Percentiles rank a stretch among this genome's conserved stretches.
phyloP scores from a whole-genome alignment of 257 asterid species.

The Craterostigma plantagineum region DNA sequence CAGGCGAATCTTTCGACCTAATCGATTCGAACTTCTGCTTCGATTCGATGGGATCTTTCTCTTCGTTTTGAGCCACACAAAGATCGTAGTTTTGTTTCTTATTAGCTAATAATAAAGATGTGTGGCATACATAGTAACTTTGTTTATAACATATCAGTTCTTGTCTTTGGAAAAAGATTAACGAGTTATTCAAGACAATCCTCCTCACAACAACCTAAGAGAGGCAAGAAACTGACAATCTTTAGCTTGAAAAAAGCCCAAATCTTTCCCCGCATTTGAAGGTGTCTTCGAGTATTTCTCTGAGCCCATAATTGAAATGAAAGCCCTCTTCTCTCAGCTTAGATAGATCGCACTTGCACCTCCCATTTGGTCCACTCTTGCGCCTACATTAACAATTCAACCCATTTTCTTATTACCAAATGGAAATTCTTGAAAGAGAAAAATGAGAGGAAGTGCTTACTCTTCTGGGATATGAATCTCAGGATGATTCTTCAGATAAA shows the following conservation, averaged over 20 bases:
- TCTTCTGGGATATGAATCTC: conserved; percentile 12
- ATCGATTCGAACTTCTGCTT: conserved; percentile 30
- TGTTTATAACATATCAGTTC: too few relatives aligned
- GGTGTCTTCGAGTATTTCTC: conserved; percentile 13
- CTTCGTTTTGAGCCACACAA: background rate
- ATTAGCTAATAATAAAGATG: too few relatives aligned
- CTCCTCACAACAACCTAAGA: too few relatives aligned
- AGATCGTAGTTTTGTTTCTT: too few relatives aligned
- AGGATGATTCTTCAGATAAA: conserved; percentile 11
- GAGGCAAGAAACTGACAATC: too few relatives aligned
- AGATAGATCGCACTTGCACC: conserved; percentile 30
- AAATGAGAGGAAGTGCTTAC: conserved; percentile 10
- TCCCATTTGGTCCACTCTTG: conserved; percentile 28
- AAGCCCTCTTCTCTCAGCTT: conserved; percentile 40
- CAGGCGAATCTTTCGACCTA: conserved; percentile 17
- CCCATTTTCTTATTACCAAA: background rate
- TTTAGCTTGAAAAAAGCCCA: background rate
- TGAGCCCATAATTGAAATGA: conserved; percentile 19
- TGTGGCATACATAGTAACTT: too few relatives aligned
- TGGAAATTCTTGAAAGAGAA: background rate
- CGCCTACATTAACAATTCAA: conserved; percentile 15
- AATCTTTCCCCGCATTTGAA: conserved; percentile 19
- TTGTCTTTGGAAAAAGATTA: too few relatives aligned
- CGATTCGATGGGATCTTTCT: conserved; percentile 22
- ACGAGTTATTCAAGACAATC: too few relatives aligned